Evolutionary conservation across 2,329 filamentous ascomycete species (phyloP), one percentile per base, ranked within the genome.

Genomic region (Orbilia oligospora): DNA sequence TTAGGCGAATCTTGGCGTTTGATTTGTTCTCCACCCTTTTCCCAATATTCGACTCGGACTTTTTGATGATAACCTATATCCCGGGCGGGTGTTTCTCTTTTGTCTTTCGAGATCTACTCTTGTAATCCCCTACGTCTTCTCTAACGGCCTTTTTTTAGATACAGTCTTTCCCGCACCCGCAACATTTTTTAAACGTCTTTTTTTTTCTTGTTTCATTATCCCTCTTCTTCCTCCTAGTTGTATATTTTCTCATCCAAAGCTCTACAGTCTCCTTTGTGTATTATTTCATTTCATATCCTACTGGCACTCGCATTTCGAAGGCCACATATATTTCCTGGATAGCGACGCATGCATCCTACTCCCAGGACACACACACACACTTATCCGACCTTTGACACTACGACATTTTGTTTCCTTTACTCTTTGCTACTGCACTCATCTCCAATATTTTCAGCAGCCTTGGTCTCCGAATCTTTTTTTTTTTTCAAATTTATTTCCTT

Each of bases 1-100:
- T 68, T 69, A 46, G 75, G 75, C 75, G 75, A 78, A 78, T 69
- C 75, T 78, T 44, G 75, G 75, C 75, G 75, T 78, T 78, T 78
- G 61, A 78, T 72, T 48, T 78, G 44, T 67, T 71, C 67, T 77
- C 51, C 38, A 64, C 63, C 56, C 27, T 41, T 44, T 51, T 71
- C 38, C 41, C 53, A 55, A 36, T 63, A 65, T 69, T 75, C 70
- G 33, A 61, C 56, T 61, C 56, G 56, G 56, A 61, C 51, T 68
- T 77, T 68, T 71, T 71, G 27, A 77, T 71, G 73, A 71, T 58
- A 58, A 63, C 27, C 63, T 71, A 48, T 77, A 77, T 77, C 73
- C 66, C 49, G 67, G 73, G 73, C 36, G 61, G 73, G 73, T 67
- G 48, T 49, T 36, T 44, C 53, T 69, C 65, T 76, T 44, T 61